A percentile compares a stretch with the other conserved stretches of the same genome.
phyloP scores from a whole-genome alignment of 441 rosid species.

The Arabidopsis hybrid region DNA sequence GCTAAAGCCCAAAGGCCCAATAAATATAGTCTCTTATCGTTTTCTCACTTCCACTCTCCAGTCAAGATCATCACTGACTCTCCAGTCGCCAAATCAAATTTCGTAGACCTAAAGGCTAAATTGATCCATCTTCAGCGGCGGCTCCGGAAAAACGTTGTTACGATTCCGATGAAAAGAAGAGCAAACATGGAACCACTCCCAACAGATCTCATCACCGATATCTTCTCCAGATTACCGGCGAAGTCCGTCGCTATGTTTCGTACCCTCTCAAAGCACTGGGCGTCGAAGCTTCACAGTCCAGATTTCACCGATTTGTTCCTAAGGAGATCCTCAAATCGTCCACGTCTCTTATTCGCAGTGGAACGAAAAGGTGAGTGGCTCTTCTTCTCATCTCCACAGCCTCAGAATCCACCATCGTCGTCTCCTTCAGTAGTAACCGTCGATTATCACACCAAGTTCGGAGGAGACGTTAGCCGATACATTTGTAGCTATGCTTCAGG shows the following conservation, averaged over 20 bases:
- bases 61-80: too few relatives aligned
- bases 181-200: not conserved
- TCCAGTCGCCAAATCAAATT: too few relatives aligned
- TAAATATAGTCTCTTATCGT: too few relatives aligned
- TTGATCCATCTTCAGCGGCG: too few relatives aligned
- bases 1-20: too few relatives aligned
- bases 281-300: not conserved
- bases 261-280: not conserved
- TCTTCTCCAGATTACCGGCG: not conserved
- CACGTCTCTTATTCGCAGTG: not conserved
- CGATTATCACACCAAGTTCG: constrained; percentile 1
- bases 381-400: not conserved
- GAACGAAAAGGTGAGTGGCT: not conserved
- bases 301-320: not conserved
- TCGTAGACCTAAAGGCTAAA: too few relatives aligned
- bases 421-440: not conserved
- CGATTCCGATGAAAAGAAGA: not conserved
- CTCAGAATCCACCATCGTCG: not conserved
- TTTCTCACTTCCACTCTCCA: too few relatives aligned
- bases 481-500: constrained; percentile 2
- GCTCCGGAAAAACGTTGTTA: too few relatives aligned
- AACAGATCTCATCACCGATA: not conserved
- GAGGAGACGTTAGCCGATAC: not conserved
- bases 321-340: not conserved
- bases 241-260: not conserved